phyloP scores from a whole-genome alignment of 306 rosid species.

The Canavalia gladiata region DNA sequence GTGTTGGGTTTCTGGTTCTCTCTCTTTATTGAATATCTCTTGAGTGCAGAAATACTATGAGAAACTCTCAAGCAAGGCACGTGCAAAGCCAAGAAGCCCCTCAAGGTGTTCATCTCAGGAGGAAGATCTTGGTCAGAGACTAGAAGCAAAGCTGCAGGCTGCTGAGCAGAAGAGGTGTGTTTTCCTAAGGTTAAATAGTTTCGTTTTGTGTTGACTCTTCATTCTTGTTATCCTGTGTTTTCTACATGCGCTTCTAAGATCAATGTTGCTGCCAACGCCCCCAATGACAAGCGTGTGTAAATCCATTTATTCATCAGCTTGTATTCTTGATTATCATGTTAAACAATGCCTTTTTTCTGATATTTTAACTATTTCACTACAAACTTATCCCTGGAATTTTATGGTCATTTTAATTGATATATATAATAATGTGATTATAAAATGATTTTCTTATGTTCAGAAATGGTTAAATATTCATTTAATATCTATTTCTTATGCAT shows the following conservation, averaged over 20 bases:
- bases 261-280: not conserved
- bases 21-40: conserved; percentile 25
- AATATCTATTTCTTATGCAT: conserved; percentile 3
- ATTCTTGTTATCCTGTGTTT: not conserved
- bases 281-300: not conserved
- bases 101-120: conserved; percentile 72
- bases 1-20: not conserved
- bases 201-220: not conserved
- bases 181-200: conserved; percentile 2
- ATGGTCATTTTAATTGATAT: conserved; percentile 1
- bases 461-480: conserved; percentile 2
- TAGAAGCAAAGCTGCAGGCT: conserved; percentile 92
- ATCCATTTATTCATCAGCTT: conserved; percentile 1
- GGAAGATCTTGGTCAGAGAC: conserved; percentile 86
- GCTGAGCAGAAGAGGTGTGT: conserved; percentile 90
- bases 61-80: conserved; percentile 85
- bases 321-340: conserved; percentile 16
- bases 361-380: not conserved
- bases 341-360: not conserved
- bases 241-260: not conserved
- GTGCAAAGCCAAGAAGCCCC: conserved; percentile 86
- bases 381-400: conserved; percentile 20
- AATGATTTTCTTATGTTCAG: not conserved
- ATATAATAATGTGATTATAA: not conserved
- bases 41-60: conserved; percentile 77